A percentile compares a stretch with the other conserved stretches of the same genome.
These are phyloP conservation scores for Mytilinidion resinicola DNA, from an alignment of 495 filamentous ascomycete genomes.

Conservation along the genomic window DNA sequence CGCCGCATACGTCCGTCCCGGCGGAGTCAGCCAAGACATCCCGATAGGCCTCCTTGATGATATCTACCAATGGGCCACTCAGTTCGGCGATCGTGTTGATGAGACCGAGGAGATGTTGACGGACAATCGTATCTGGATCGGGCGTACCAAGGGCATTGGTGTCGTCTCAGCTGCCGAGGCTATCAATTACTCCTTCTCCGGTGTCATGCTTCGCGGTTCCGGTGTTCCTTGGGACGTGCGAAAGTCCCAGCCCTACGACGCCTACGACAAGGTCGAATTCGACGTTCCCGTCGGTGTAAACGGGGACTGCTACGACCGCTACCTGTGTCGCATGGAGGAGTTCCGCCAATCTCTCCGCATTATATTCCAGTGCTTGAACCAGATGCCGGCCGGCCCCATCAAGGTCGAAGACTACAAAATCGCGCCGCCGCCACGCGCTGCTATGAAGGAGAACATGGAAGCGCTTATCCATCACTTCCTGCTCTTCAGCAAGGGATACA, in stretches of 20 bases:
- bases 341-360: slow-evolving; percentile 96
- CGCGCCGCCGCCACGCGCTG: slow-evolving; percentile 87
- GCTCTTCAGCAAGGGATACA: slow-evolving; percentile 95
- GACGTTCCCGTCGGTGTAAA: slow-evolving; percentile 95
- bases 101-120: slow-evolving; percentile 98
- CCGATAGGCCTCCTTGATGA: slow-evolving; percentile 94
- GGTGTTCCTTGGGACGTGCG: slow-evolving; percentile 98
- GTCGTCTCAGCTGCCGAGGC: slow-evolving; percentile 88
- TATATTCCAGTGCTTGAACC: slow-evolving; percentile 97
- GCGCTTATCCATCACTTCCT: slow-evolving; percentile 99
- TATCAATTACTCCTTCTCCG: slow-evolving; percentile 89
- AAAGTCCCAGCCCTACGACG: slow-evolving; percentile 93
- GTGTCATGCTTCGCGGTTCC: slow-evolving; percentile 95
- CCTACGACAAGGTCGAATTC: slow-evolving; percentile 96
- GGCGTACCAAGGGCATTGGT: slow-evolving; percentile 83
- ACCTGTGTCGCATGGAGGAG: slow-evolving; percentile 99
- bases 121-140: slow-evolving; percentile 99
- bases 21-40: slow-evolving; percentile 93
- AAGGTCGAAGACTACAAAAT: slow-evolving; percentile 98
- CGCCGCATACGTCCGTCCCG: slow-evolving; percentile 95
- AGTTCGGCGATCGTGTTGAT: slow-evolving; percentile 98
- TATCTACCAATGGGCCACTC: slow-evolving; percentile 99
- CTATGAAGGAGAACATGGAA: slow-evolving; percentile 99
- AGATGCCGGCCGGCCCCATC: slow-evolving; percentile 93
- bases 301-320: slow-evolving; percentile 98